Evolutionary conservation across 1,139 yeast genomes (phyloP), one percentile per base, ranked within the genome.

Genomic region (Diutina scorzettiae): DNA sequence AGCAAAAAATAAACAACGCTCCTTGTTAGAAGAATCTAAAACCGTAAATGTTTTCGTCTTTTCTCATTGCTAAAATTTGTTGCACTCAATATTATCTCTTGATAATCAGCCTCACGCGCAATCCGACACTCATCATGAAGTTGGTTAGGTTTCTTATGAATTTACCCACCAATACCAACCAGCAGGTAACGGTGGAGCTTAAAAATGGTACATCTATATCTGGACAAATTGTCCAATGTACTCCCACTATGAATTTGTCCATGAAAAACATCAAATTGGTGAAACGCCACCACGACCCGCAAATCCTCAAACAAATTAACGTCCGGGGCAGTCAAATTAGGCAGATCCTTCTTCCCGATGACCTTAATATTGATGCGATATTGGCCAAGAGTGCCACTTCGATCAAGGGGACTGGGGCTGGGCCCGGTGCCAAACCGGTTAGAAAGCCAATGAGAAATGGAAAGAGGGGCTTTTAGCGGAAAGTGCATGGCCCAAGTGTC

Each of bases 181-280:
- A 89, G 61, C 79, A 89, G 40, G 91, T 91, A 5, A 91, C 93
- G 43, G 85, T 91, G 24, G 98, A 91, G 57, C 68, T 91, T 54
- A 91, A 91, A 59, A 87, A 91, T 59, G 97, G 97, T 27, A 96
- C 86, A 55, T 80, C 93, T 9, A 69, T 87, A 45, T 84, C 82
- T 54, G 99, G 99, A 34, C 77, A 76, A 47, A 69, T 91, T 32
- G 74, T 84, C 37, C 76, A 87, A 6, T 95, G 94, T 37, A 73
- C 95, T 4, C 96, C 96, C 27, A 76, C 84, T 50, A 91, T 91
- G 98, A 91, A 91, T 61, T 78, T 93, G 37, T 78, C 89, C 5
- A 62, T 91, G 50, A 81, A 84, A 51, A 84, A 82, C 50, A 93
- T 86, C 44, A 84, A 81, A 55, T 76, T 81, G 76, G 77, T 82